These are phyloP conservation scores for Beverwykella pulmonaria DNA, from an alignment of 495 filamentous ascomycete genomes.

Conservation along the genomic window DNA sequence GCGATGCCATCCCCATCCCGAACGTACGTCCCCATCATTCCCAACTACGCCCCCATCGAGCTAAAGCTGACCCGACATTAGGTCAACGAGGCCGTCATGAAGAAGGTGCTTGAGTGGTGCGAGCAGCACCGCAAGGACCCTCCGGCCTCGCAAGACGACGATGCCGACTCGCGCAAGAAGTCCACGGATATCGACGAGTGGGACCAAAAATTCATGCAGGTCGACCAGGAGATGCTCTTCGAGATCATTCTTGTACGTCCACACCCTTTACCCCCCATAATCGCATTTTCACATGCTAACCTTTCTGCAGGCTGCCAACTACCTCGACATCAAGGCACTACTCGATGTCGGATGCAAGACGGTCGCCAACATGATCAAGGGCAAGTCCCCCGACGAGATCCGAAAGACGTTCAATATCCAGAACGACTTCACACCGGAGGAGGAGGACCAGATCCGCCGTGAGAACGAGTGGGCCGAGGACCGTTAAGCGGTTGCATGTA, in stretches of 20 bases:
- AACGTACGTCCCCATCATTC: slow-evolving; percentile 61
- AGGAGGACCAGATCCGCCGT: slow-evolving; percentile 80
- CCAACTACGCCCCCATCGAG: slow-evolving; percentile 5
- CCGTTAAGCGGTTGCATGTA: slow-evolving; percentile 18
- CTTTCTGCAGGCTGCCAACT: slow-evolving; percentile 65
- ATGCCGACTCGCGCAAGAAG: slow-evolving; percentile 94
- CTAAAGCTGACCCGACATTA: slow-evolving; percentile 44
- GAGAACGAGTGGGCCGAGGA: slow-evolving; percentile 89
- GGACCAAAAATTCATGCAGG: slow-evolving; percentile 99
- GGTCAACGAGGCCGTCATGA: slow-evolving; percentile 91
- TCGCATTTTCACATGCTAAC: neutral
- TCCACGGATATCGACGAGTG: slow-evolving; percentile 98
- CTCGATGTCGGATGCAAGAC: slow-evolving; percentile 85
- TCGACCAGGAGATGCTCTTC: slow-evolving; percentile 99
- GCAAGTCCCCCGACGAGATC: slow-evolving; percentile 80
- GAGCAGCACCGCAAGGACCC: slow-evolving; percentile 90
- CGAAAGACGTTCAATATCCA: slow-evolving; percentile 83
- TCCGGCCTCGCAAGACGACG: slow-evolving; percentile 72
- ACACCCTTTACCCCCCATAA: neutral
- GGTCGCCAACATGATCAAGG: slow-evolving; percentile 86
- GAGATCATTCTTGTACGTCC: slow-evolving; percentile 94
- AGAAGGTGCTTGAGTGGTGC: slow-evolving; percentile 98
- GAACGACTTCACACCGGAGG: slow-evolving; percentile 80
- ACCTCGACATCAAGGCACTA: slow-evolving; percentile 79
- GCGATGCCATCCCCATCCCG: slow-evolving; percentile 76